A percentile compares a stretch with the other conserved stretches of the same genome.
These are phyloP conservation scores for Parmales sp. DNA, from an alignment of 108 stramenopile species.

Conservation along the genomic window DNA sequence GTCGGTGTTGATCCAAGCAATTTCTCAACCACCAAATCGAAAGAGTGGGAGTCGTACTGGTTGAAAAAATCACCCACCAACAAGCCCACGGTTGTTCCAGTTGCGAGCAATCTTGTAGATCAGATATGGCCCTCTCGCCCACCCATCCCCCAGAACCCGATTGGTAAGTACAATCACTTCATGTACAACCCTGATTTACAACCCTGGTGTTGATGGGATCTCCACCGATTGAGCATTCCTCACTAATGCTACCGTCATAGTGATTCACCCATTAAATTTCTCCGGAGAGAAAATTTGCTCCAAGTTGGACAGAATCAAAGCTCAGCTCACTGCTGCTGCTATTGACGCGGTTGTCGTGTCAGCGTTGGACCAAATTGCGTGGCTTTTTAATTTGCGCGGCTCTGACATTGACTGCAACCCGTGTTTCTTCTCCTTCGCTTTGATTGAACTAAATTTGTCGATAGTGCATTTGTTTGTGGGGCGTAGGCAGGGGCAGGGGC, in stretches of 20 bases:
- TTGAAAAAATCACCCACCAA: not conserved
- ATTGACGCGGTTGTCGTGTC: conserved; percentile 34
- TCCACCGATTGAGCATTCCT: too few species aligned
- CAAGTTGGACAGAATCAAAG: conserved; percentile 29
- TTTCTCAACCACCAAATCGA: not conserved
- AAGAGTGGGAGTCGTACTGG: not conserved
- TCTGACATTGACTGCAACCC: conserved; percentile 49
- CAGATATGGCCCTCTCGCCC: conserved; percentile 37
- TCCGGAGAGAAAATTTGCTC: conserved; percentile 27
- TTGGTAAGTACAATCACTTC: too few species aligned
- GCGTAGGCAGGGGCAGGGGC: not conserved
- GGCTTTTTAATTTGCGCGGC: conserved; percentile 55
- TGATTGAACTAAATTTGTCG: conserved; percentile 16
- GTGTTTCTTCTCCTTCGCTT: conserved; percentile 42
- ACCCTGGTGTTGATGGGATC: too few species aligned
- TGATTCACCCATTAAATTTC: conserved; percentile 23
- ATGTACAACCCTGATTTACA: too few species aligned
- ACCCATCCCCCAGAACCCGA: conserved; percentile 11
- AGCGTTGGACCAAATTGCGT: conserved; percentile 54
- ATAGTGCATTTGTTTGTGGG: not conserved
- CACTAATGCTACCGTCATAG: too few species aligned
- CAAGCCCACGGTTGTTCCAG: not conserved
- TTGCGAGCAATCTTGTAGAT: conserved; percentile 39
- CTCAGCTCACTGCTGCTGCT: not conserved
- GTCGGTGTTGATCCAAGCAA: conserved; percentile 16